These are phyloP conservation scores for Leccinellum albellum DNA, from an alignment of 768 basidiomycete genomes.

Conservation along the genomic window DNA sequence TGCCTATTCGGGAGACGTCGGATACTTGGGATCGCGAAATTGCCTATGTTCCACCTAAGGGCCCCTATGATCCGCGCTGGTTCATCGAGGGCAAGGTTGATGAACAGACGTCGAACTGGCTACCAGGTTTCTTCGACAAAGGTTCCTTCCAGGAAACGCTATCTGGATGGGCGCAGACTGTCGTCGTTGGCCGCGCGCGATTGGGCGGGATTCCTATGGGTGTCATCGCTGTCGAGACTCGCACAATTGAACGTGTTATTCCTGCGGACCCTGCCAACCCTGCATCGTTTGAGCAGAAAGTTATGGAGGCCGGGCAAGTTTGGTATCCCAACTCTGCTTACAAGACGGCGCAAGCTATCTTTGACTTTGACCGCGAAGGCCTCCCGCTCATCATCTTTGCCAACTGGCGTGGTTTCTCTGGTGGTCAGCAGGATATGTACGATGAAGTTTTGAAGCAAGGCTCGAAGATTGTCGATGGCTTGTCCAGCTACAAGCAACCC, in stretches of 20 bases:
- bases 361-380: slow-evolving; percentile 96
- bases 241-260: slow-evolving; percentile 93
- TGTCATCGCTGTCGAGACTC: slow-evolving; percentile 96
- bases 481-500: slow-evolving; percentile 95
- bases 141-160: slow-evolving; percentile 98
- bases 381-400: slow-evolving; percentile 97
- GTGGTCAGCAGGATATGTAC: slow-evolving; percentile 99
- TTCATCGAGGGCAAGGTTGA: slow-evolving; percentile 94
- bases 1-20: slow-evolving; percentile 70
- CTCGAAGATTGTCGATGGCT: slow-evolving; percentile 97
- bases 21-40: slow-evolving; percentile 94
- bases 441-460: slow-evolving; percentile 97
- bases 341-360: slow-evolving; percentile 99
- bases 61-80: slow-evolving; percentile 95
- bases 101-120: slow-evolving; percentile 71
- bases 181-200: slow-evolving; percentile 93
- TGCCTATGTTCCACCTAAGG: slow-evolving; percentile 86
- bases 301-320: slow-evolving; percentile 99
- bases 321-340: slow-evolving; percentile 99
- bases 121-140: slow-evolving; percentile 94
- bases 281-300: slow-evolving; percentile 91
- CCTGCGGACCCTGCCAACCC: slow-evolving; percentile 99
- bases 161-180: slow-evolving; percentile 98
- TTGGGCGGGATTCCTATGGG: slow-evolving; percentile 97
- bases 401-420: slow-evolving; percentile 99